Evolutionary conservation across 768 basidiomycete species (phyloP).

Genomic region (Scleroderma bovista): DNA sequence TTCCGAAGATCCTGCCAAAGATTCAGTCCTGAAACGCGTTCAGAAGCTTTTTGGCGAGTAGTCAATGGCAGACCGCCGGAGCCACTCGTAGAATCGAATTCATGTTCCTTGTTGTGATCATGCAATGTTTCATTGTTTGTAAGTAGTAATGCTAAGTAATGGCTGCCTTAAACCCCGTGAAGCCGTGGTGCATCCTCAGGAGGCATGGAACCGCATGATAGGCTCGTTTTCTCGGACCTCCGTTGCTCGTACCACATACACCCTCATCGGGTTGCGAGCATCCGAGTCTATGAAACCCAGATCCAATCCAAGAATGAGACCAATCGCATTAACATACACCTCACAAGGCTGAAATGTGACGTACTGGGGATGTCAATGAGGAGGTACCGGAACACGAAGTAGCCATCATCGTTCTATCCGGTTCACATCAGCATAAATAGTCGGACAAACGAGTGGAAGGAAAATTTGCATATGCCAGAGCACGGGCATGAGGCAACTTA

Average conservation of each 20-base stretch:
- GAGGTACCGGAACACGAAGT: constrained; percentile 74
- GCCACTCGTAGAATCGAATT: constrained; percentile 6
- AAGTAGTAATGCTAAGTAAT: too few relatives aligned
- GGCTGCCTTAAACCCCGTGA: constrained; percentile 7
- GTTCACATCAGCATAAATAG: constrained; percentile 7
- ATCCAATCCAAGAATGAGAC: constrained; percentile 7
- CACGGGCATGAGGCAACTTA: constrained; percentile 29
- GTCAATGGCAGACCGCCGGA: constrained; percentile 13
- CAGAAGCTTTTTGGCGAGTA: constrained; percentile 95
- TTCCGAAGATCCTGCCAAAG: constrained; percentile 82
- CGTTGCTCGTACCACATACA: constrained; percentile 64
- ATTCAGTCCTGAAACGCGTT: constrained; percentile 92
- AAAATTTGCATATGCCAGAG: background rate
- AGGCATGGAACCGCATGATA: constrained; percentile 60
- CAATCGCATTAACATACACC: constrained; percentile 1
- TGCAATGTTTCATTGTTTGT: constrained; percentile 17
- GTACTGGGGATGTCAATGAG: constrained; percentile 76
- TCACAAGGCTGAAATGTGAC: constrained; percentile 28
- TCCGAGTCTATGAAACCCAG: constrained; percentile 46
- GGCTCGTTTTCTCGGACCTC: constrained; percentile 68
- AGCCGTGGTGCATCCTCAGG: constrained; percentile 11
- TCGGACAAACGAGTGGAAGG: background rate
- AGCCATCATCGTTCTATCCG: constrained; percentile 66
- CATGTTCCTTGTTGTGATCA: constrained; percentile 8
- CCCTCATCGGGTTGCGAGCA: constrained; percentile 52